Evolutionary conservation across 108 stramenopile species (phyloP), one percentile per base, ranked within the genome.

Genomic region (Craspedostauros australis): DNA sequence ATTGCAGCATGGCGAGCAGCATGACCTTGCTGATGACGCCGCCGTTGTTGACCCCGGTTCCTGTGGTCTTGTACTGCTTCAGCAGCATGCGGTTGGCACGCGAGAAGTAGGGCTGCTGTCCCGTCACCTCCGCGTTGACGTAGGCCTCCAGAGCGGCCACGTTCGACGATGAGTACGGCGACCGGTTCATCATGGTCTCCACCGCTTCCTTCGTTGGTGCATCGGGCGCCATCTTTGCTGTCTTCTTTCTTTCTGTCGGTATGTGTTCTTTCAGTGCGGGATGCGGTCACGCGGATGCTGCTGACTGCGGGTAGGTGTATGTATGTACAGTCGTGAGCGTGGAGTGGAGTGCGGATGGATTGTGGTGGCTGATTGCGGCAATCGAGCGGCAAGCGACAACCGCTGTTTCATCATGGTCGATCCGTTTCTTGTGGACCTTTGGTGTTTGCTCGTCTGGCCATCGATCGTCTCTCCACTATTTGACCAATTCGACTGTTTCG

Each of bases 11-110:
- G 0, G 87, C 72, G 50, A 93, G 58, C 42, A 84, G 46, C 48
- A 72, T 65, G 14, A 69, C 62, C 16, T 69, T 25, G 14, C 81
- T 71, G 22, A 58, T 56, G 5, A 72, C 44, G 24, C 61, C 69
- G 36, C 62, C 62, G 25, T 55, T 46, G 22, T 77, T 47, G 47
- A 42, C 23, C 11, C 31, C 12, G 37, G 62, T 52, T 16, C 84
- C 82, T 42, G 80, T 80, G 57, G 86, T 84, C 57, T 88, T 82
- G 48, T 93, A 88, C 43, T 84, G 50, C 37, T 88, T 93, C 46
- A 84, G 48, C 41, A 93, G 49, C 0, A 70, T 72, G 18, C 86
- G 80, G 46, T 86, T 86, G 55, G 86, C 84, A 29, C 79, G 85
- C 53, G 79, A 82, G 64, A 64, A 56, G 64, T 93, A 93, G 12